Base-by-base conservation (phyloP, 805 yeast species). In the Myxozyma neotropica region DNA sequence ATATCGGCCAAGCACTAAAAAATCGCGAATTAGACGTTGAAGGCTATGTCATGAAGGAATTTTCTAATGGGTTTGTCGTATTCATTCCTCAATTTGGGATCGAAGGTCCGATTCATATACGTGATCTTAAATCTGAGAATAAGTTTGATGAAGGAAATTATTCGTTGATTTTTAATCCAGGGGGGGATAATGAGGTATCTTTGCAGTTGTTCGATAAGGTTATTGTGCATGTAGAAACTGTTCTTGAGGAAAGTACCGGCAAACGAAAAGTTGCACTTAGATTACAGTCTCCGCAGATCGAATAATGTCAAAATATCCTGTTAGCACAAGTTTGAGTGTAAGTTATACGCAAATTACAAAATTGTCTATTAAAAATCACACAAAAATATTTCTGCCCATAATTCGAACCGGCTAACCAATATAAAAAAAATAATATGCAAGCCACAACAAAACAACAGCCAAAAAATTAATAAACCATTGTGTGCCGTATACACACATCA, bases 1-100 rank as follows among this genome's bases (percentile, higher is more conserved):
- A 89, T 70, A 99, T 94, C 51, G 99, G 99, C 7, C 98, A 94
- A 77, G 97, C 93, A 43, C 88, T 94, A 88, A 88, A 89, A 72
- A 86, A 85, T 71, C 86, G 85, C 68, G 91, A 89, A 70, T 78
- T 87, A 38, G 78, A 79, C 15, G 96, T 89, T 72, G 91, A 89
- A 65, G 99, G 98, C 8, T 92, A 89, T 69, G 86, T 92, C 29
- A 91, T 93, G 70, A 88, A 89, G 72, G 94, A 94, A 29, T 92
- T 94, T 73, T 86, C 89, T 63, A 94, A 94, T 72, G 99, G 99
- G 73, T 83, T 94, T 64, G 97, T 92, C 31, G 95, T 94, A 7
- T 76, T 94, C 49, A 97, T 94, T 40, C 98, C 99, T 17, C 88
- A 87, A 72, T 94, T 89, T 74, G 99, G 99, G 57, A 90, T 94